These are phyloP conservation scores for Clitopilus passeckerianus DNA, from an alignment of 768 basidiomycete species.

Conservation along the genomic window DNA sequence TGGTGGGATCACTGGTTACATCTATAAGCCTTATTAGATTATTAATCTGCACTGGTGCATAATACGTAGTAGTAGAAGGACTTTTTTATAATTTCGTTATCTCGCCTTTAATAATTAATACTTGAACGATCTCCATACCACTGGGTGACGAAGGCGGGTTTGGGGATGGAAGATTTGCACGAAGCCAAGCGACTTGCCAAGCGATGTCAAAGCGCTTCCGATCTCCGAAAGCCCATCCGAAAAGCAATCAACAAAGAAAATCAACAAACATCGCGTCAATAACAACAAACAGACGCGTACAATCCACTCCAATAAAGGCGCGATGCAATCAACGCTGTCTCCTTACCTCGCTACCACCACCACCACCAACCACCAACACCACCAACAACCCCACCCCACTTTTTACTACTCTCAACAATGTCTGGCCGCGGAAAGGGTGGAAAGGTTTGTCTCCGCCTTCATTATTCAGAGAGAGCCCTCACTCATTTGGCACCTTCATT, in stretches of 20 bases:
- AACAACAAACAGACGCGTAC: slow-evolving; percentile 31
- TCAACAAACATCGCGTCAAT: slow-evolving; percentile 26
- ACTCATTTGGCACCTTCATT: background rate
- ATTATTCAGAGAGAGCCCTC: background rate
- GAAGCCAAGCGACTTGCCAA: no score
- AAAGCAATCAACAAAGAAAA: slow-evolving; percentile 1
- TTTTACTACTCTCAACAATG: slow-evolving; percentile 27
- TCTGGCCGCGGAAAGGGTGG: slow-evolving; percentile 87
- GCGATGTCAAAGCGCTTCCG: background rate
- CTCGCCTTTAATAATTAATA: background rate
- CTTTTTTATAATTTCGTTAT: background rate
- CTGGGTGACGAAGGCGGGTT: background rate
- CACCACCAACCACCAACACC: slow-evolving; percentile 4
- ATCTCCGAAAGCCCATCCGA: background rate
- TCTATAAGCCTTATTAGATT: background rate
- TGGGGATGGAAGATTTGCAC: no score
- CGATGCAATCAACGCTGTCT: slow-evolving; percentile 28
- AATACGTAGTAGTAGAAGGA: background rate
- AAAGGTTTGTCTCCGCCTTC: slow-evolving; percentile 35
- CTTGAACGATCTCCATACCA: background rate
- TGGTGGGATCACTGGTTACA: background rate
- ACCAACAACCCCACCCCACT: background rate
- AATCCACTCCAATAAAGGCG: slow-evolving; percentile 30
- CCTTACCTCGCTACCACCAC: slow-evolving; percentile 10
- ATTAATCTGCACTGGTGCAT: background rate